Base-by-base conservation (phyloP, 2,329 filamentous ascomycete genomes). In the Monosporascus sp. region DNA sequence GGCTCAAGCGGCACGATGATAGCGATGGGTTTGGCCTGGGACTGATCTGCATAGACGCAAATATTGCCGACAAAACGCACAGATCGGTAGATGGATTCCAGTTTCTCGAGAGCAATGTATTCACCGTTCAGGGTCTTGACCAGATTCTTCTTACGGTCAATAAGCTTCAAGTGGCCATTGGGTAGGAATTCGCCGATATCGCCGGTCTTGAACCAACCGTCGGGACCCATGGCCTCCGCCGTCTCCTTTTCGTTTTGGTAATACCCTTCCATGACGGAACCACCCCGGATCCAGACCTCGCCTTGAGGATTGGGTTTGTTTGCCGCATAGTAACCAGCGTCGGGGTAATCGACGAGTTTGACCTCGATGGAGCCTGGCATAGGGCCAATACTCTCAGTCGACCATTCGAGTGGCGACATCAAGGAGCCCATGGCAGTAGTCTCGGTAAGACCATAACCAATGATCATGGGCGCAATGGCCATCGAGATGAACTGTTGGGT, bases 131-230 rank as follows among this genome's bases (percentile, higher is more conserved):
- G 78, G 3, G 87, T 91, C 83, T 92, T 92, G 73, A 91, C 86
- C 60, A 94, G 73, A 73, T 93, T 93, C 84, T 93, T 93, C 84
- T 92, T 92, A 68, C 89, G 87, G 72, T 93, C 89, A 65, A 93
- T 90, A 69, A 93, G 85, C 60, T 79, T 82, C 55, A 93, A 75
- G 64, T 91, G 85, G 51, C 89, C 89, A 60, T 85, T 80, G 57
- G 75, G 65, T 69, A 90, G 85, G 67, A 86, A 92, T 70, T 93
- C 87, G 64, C 89, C 89, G 64, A 93, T 90, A 63, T 93, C 90
- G 56, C 90, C 90, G 8, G 88, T 91, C 82, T 86, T 91, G 80
- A 94, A 94, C 90, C 90, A 95, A 46, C 87, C 87, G 60, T 90
- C 90, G 2, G 80, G 74, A 1, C 85, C 85, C 58, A 91, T 81